These are phyloP conservation scores for Astragalus glycyphyllos DNA, from an alignment of 306 rosid species.

Conservation along the genomic window DNA sequence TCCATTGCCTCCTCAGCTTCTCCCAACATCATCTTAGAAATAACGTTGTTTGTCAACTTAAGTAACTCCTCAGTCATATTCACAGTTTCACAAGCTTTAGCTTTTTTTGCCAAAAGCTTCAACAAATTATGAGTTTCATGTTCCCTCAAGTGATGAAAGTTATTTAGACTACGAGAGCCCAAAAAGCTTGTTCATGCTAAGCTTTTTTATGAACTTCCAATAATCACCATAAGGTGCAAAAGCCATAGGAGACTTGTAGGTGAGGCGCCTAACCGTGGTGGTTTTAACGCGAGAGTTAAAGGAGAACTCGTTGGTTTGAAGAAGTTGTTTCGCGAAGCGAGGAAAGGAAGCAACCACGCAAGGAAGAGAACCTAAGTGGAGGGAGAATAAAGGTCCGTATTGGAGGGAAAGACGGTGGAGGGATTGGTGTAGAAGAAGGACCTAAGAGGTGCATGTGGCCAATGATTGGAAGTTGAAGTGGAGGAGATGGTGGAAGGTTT, in stretches of 20 bases:
- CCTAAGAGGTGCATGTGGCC: slow-evolving; percentile 45
- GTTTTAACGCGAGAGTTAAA: slow-evolving; percentile 21
- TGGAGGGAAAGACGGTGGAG: slow-evolving; percentile 44
- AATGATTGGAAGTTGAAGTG: slow-evolving; percentile 26
- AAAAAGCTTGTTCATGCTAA: slow-evolving; percentile 41
- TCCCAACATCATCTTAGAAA: slow-evolving; percentile 51
- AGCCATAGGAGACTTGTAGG: slow-evolving; percentile 43
- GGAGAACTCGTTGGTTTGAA: slow-evolving; percentile 43
- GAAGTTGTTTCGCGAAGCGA: slow-evolving; percentile 38
- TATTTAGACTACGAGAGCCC: slow-evolving; percentile 13
- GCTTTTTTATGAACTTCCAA: not conserved
- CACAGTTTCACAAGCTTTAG: slow-evolving; percentile 15
- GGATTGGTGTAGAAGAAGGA: slow-evolving; percentile 46
- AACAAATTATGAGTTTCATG: slow-evolving; percentile 34
- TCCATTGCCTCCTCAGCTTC: slow-evolving; percentile 36
- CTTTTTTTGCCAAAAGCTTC: slow-evolving; percentile 1
- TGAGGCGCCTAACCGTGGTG: slow-evolving; percentile 33
- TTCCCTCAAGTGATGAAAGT: slow-evolving; percentile 23
- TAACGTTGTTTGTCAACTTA: slow-evolving; percentile 39
- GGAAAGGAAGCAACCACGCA: slow-evolving; percentile 42
- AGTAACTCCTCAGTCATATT: slow-evolving; percentile 43
- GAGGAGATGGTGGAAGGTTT: slow-evolving; percentile 46
- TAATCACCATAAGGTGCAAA: slow-evolving; percentile 49
- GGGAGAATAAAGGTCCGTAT: slow-evolving; percentile 46
- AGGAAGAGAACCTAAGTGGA: slow-evolving; percentile 45